Evolutionary conservation across 1,284 basidiomycete species (phyloP).

Genomic region (Rhodotorula sp.): DNA sequence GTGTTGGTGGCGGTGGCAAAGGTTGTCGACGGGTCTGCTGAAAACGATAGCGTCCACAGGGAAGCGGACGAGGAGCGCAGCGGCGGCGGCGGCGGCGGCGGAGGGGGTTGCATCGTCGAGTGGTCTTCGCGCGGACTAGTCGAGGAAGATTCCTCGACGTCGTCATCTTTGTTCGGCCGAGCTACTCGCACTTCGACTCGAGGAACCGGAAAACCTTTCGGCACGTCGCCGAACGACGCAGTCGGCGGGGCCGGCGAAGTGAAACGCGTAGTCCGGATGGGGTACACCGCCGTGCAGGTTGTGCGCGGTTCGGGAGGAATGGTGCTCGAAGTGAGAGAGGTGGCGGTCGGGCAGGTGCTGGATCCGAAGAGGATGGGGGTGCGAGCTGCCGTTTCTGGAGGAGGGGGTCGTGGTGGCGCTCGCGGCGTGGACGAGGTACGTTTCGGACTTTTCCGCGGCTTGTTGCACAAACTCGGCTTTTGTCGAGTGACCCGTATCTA

Average conservation of each 20-base stretch:
- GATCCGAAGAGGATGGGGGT: conserved; percentile 3
- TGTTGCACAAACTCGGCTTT: too few relatives aligned
- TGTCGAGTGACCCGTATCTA: too few relatives aligned
- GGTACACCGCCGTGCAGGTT: conserved; percentile 10
- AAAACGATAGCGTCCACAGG: too few relatives aligned
- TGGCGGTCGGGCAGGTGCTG: conserved; percentile 18
- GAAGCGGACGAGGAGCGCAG: too few relatives aligned
- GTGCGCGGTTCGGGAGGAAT: not conserved
- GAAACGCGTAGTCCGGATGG: conserved; percentile 23
- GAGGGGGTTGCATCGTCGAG: conserved; percentile 31
- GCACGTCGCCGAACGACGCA: conserved; percentile 2
- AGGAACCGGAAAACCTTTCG: too few relatives aligned
- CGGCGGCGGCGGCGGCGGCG: not conserved
- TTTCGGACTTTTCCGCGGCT: too few relatives aligned
- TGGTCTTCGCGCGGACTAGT: conserved; percentile 21
- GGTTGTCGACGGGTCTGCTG: too few relatives aligned
- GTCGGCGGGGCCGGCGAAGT: conserved; percentile 5
- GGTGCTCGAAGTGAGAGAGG: conserved; percentile 3
- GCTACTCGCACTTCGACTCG: too few relatives aligned
- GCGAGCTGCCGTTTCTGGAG: not conserved
- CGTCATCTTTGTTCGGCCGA: too few relatives aligned
- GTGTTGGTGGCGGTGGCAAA: not conserved
- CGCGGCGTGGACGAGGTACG: too few relatives aligned
- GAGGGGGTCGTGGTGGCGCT: not conserved
- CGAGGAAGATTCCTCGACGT: not conserved